Evolutionary conservation across 257 asterid genomes (phyloP).

Genomic region (Ocimum tenuiflorum): DNA sequence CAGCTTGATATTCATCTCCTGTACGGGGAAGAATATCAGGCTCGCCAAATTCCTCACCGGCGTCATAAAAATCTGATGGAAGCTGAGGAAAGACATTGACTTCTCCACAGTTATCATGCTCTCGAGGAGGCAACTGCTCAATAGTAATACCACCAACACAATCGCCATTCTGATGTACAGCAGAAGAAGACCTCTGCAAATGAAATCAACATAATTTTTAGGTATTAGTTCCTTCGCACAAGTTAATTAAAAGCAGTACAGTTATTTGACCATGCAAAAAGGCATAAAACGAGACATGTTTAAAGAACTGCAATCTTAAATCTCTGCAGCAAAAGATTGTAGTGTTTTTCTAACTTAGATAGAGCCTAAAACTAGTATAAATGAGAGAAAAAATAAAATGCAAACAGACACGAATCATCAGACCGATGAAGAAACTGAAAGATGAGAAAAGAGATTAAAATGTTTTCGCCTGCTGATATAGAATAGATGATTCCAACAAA

Average conservation of each 20-base stretch:
- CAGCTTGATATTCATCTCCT: constrained; percentile 58
- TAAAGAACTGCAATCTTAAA: background rate
- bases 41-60: constrained; percentile 30
- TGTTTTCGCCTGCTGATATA: background rate
- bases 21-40: constrained; percentile 44
- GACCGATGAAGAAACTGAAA: background rate
- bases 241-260: background rate
- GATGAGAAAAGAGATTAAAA: background rate
- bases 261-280: constrained; percentile 2
- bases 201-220: background rate
- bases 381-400: background rate
- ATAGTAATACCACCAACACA: constrained; percentile 22
- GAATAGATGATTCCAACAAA: constrained; percentile 1
- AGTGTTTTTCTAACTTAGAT: background rate
- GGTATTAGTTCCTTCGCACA: background rate
- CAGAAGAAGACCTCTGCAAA: constrained; percentile 32
- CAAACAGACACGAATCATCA: background rate
- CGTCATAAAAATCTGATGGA: constrained; percentile 21
- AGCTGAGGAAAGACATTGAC: constrained; percentile 30
- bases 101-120: constrained; percentile 28
- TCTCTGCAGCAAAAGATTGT: background rate
- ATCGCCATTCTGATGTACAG: constrained; percentile 24
- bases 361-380: background rate
- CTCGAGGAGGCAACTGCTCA: constrained; percentile 19
- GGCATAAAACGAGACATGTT: background rate